Evolutionary conservation across 73 alveolate genomes (phyloP).

Genomic region (Paramecium caudatum): DNA sequence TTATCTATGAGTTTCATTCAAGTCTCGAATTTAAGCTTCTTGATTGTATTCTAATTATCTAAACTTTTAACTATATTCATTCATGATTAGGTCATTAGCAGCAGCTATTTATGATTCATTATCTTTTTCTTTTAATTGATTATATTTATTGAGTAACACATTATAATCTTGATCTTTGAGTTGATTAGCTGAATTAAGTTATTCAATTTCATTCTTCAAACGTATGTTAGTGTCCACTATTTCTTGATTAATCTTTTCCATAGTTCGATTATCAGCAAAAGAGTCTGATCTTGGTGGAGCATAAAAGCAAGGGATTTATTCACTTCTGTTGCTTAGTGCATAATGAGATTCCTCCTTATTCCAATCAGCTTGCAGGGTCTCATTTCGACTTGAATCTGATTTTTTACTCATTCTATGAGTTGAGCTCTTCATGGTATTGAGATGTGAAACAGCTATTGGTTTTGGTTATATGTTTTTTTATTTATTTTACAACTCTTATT

Average conservation of each 20-base stretch:
- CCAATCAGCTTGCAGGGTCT: constrained; percentile 15
- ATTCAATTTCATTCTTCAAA: neutral
- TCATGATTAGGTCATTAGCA: too few relatives aligned
- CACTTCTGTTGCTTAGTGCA: neutral
- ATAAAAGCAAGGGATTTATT: constrained; percentile 4
- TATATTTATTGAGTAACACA: neutral
- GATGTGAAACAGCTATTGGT: neutral
- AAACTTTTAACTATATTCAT: constrained; percentile 2
- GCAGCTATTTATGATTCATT: too few relatives aligned
- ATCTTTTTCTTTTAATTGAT: neutral
- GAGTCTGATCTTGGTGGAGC: neutral
- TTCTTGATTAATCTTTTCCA: neutral
- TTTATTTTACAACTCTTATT: constrained; percentile 4
- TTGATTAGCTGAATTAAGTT: neutral
- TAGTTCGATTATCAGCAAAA: neutral
- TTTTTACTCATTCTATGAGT: constrained; percentile 31
- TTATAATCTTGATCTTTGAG: neutral
- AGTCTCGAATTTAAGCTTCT: neutral
- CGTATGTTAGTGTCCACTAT: neutral
- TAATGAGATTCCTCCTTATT: constrained; percentile 25
- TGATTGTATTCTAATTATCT: neutral
- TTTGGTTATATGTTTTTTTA: neutral
- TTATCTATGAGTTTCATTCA: neutral
- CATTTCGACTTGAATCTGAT: constrained; percentile 8
- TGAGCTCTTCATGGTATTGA: constrained; percentile 18